Evolutionary conservation across 148 eudicot species (phyloP).

Genomic region (Rhododendron molle): DNA sequence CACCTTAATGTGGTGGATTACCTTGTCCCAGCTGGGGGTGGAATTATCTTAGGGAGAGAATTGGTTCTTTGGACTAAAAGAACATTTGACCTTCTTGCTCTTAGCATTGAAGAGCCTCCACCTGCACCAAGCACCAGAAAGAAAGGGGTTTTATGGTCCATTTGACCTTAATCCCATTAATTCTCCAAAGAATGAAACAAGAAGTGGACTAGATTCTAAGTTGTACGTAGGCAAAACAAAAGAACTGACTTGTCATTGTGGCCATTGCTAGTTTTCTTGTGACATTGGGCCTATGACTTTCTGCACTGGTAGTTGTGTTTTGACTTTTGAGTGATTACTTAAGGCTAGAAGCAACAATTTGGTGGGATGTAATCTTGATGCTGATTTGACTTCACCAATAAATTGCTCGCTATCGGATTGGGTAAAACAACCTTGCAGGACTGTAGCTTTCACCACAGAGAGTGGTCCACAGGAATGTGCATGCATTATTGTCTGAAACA

Average conservation of each 20-base stretch:
- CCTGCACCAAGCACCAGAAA: neutral
- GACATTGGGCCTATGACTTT: neutral
- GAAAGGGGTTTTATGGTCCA: neutral
- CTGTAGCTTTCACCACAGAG: neutral
- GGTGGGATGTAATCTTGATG: neutral
- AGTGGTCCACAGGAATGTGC: neutral
- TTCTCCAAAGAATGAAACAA: neutral
- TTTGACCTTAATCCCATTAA: neutral
- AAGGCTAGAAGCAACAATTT: neutral
- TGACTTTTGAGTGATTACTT: neutral
- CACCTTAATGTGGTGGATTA: neutral
- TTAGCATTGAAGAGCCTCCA: neutral
- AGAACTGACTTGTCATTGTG: neutral
- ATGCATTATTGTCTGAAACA: neutral
- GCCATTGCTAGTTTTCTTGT: neutral
- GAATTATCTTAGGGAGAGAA: too few species aligned
- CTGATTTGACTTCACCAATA: neutral
- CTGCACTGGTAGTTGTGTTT: neutral
- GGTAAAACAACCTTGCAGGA: neutral
- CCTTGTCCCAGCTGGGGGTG: neutral
- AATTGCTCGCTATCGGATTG: neutral
- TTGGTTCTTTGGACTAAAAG: too few species aligned
- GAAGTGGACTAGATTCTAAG: neutral
- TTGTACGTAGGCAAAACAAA: neutral
- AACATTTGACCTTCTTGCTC: too few species aligned